These are phyloP conservation scores for Geranium incanum DNA, from an alignment of 441 rosid species.

Conservation along the genomic window DNA sequence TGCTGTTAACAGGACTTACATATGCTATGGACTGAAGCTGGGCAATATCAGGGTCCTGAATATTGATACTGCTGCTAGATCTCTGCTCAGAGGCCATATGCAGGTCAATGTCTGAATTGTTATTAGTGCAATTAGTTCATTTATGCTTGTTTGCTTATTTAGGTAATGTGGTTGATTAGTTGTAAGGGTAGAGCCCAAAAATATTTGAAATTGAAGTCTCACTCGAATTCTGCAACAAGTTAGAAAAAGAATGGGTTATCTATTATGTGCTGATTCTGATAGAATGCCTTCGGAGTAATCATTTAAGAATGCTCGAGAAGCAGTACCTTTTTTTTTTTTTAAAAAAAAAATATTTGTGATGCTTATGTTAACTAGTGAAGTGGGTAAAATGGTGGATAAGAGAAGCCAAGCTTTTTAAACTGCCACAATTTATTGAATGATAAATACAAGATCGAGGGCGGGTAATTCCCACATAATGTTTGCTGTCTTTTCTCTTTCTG, in stretches of 20 bases:
- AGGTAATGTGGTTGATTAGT: background rate
- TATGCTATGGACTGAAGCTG: constrained; percentile 81
- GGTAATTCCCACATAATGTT: no score
- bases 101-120: constrained; percentile 37
- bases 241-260: background rate
- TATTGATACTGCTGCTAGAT: constrained; percentile 69
- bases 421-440: no score
- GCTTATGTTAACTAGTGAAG: no score
- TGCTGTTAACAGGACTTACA: constrained; percentile 70
- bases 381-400: no score
- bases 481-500: background rate
- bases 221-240: no score
- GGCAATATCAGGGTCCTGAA: constrained; percentile 83
- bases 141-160: no score
- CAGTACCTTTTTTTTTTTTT: no score
- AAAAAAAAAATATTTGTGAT: no score
- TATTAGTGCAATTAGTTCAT: no score
- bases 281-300: background rate
- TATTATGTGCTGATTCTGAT: background rate
- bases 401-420: no score
- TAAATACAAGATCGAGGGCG: no score
- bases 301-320: no score
- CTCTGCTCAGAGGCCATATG: constrained; percentile 73
- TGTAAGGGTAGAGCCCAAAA: background rate
- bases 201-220: background rate